Evolutionary conservation across 768 basidiomycete species (phyloP).

Genomic region (Phylloporus rhodoxanthus): DNA sequence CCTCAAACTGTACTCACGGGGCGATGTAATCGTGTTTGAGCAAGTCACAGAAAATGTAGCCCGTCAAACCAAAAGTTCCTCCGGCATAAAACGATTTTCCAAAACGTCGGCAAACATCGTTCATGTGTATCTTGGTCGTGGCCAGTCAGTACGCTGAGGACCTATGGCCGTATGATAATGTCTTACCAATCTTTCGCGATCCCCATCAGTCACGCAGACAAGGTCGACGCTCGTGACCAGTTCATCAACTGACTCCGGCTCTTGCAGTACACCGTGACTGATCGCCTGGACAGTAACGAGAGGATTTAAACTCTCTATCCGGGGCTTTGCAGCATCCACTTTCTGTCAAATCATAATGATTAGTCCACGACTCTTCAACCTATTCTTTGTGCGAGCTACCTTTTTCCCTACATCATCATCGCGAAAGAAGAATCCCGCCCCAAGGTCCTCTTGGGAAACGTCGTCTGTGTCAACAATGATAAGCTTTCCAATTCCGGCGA

Average conservation of each 20-base stretch:
- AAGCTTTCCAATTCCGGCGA: conserved; percentile 90
- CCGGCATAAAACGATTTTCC: conserved; percentile 87
- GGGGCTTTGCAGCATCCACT: conserved; percentile 75
- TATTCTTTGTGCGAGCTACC: conserved; percentile 39
- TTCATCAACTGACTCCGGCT: conserved; percentile 48
- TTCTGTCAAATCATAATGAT: conserved; percentile 45
- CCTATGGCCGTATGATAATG: background rate
- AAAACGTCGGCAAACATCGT: conserved; percentile 69
- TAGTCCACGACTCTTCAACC: conserved; percentile 36
- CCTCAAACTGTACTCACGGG: conserved; percentile 49
- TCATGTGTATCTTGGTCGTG: conserved; percentile 58
- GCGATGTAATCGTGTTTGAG: conserved; percentile 80
- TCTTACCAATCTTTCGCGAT: conserved; percentile 65
- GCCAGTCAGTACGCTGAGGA: conserved; percentile 4
- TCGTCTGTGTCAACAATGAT: conserved; percentile 74
- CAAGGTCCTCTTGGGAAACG: conserved; percentile 81
- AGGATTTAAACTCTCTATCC: conserved; percentile 88
- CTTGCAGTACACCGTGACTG: conserved; percentile 43
- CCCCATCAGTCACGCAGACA: conserved; percentile 81
- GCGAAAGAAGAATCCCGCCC: conserved; percentile 88
- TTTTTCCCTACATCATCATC: conserved; percentile 89
- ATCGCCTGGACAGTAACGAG: conserved; percentile 77
- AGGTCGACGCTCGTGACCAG: conserved; percentile 69
- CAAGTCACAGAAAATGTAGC: conserved; percentile 94
- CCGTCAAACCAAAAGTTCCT: conserved; percentile 82